Evolutionary conservation across 257 asterid genomes (phyloP), one percentile per base, ranked within the genome.

Genomic region (Oldenlandia corymbosa): DNA sequence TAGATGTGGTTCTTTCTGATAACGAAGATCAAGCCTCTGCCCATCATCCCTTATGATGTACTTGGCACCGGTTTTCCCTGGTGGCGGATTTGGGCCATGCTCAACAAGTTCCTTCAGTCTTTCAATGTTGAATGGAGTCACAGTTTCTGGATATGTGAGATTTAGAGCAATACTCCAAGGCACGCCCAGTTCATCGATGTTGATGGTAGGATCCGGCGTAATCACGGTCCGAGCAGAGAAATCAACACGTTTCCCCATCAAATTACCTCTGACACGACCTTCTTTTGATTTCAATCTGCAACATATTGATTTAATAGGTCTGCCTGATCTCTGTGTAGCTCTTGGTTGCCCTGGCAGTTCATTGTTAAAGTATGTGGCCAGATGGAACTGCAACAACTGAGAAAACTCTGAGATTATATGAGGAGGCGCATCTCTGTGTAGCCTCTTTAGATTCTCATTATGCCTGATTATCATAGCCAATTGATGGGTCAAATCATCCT

Each of bases 91-190:
- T 43, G 99, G 97, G n/a, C 99, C 99, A 77, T 93, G 64, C 66
- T 93, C 99, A 72, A 93, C 99, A 52, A 93, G 96, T 78, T 93
- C 99, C 73, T 93, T 93, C 83, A 90, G 75, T 88, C 99, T 93
- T 77, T 93, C 99, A n/a, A 93, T 87, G 72, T 93, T 93, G 78
- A 90, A 93, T 23, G 97, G 99, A 58, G 99, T 93, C 49, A 93
- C 99, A 68, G 97, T 93, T 81, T 93, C 99, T 32, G 99, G 99
- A 73, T 93, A 93, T 17, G 99, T 93, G 55, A 93, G 95, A 84
- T 93, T 93, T 62, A 93, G 74, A 23, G 99, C 99, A 77, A 93
- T 93, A 80, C 97, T 93, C 99, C 99, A 93, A 6, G 99, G 99
- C 39, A 93, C 99, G 9, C 99, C 97, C 82, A 93, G 82, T 70